Conservation (phyloP, 192 early-diverging fungal genomes). For the Gorgonomyces haynaldii region DNA sequence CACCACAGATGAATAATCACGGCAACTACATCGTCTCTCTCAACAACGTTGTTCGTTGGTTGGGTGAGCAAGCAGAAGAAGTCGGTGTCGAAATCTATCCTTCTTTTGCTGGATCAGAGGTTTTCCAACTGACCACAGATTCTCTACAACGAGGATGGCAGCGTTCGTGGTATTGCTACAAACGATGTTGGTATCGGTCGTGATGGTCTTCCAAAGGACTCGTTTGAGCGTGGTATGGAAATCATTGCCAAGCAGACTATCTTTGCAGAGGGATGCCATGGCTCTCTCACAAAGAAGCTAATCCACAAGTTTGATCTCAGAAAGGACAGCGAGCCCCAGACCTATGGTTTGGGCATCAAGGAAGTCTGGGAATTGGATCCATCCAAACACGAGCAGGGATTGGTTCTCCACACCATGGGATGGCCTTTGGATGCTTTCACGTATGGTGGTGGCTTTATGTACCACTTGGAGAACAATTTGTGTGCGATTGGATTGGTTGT, state of each 20-base stretch:
- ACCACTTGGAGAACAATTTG: slow-evolving; percentile 86
- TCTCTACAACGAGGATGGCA: slow-evolving; percentile 83
- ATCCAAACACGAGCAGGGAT: slow-evolving; percentile 70
- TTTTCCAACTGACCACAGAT: slow-evolving; percentile 33
- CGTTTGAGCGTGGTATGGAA: slow-evolving; percentile 89
- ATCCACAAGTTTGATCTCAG: slow-evolving; percentile 80
- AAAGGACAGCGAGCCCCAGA: slow-evolving; percentile 76
- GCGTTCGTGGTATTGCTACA: slow-evolving; percentile 82
- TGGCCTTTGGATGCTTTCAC: slow-evolving; percentile 85
- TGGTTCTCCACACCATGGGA: slow-evolving; percentile 76
- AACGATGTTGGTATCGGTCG: slow-evolving; percentile 92
- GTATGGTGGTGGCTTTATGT: slow-evolving; percentile 91
- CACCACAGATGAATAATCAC: slow-evolving; percentile 90
- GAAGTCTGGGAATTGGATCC: slow-evolving; percentile 92
- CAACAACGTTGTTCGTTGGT: slow-evolving; percentile 87
- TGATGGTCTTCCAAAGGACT: slow-evolving; percentile 77
- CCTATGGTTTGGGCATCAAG: slow-evolving; percentile 93
- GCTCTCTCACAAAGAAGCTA: slow-evolving; percentile 83
- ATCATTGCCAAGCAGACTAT: slow-evolving; percentile 86
- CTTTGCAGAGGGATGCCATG: slow-evolving; percentile 98
- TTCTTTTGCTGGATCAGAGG: slow-evolving; percentile 81
- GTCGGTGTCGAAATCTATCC: slow-evolving; percentile 90
- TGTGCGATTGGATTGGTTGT: slow-evolving; percentile 81
- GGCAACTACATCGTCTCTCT: slow-evolving; percentile 97
- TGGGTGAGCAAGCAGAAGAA: slow-evolving; percentile 94